Evolutionary conservation across 805 yeast species (phyloP), one percentile per base, ranked within the genome.

Genomic region (Tetrapisispora pingtungensis): DNA sequence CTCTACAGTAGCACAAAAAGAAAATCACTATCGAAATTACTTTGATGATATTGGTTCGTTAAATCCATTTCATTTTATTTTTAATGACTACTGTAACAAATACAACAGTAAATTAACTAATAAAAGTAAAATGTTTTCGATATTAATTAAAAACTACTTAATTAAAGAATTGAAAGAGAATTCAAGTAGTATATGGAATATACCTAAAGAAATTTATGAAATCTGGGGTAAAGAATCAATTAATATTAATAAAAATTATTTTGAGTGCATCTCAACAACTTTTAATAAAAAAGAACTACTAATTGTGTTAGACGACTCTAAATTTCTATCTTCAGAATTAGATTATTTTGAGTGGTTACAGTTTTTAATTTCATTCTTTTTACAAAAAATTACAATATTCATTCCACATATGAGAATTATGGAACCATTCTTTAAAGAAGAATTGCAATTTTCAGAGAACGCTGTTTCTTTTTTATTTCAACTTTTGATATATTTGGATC

Each of bases 401-500:
- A 26, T 53, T 5, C 50, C 51, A 10, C 43, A 48, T 17, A 28
- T 48, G 7, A 24, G 18, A 7, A 20, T 49, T 13, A 49, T 54
- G 18, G 33, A 42, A 7, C 10, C 8, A 2, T 42, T 32, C 19
- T 36, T 20, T 13, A 10, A 3, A 3, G 18, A 19, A 3, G 41
- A 36, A 32, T 3, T 26, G 5, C 15, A 31, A 4, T 42, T 36
- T 36, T 18, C 37, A 7, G 45, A 42, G 17, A 7, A n/a, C 17
- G 38, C 26, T 12, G 36, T 55, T 10, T 47, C 52, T 2, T 35
- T 41, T 4, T 41, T 55, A 12, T 46, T 55, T 31, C 38, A 37
- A 22, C 28, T 52, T 13, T 15, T 42, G 1, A 26, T 55, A n/a
- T 45, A 45, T 31, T 38, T 45, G 32, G 52, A 52, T 37, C 46